Conservation (phyloP, 202 grass and related monocot genomes). For the Cymbopogon flexuosus region DNA sequence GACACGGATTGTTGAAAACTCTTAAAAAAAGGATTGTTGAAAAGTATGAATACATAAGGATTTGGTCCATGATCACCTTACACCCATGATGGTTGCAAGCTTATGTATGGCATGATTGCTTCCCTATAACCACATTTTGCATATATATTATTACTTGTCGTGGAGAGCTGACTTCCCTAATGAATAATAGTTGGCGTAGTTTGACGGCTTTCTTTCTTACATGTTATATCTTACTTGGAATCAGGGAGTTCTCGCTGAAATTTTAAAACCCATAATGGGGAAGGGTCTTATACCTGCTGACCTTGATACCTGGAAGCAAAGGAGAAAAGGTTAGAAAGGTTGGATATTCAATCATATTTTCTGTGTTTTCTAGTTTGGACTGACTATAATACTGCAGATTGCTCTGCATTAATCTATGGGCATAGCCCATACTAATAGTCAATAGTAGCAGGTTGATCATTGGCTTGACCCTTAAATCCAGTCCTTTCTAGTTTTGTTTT, state of each 20-base stretch:
- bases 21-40: not conserved
- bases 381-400: conserved; percentile 13
- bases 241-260: conserved; percentile 90
- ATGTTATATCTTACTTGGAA: conserved; percentile 17
- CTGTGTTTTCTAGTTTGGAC: not conserved
- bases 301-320: conserved; percentile 91
- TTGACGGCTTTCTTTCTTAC: conserved; percentile 30
- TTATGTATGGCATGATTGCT: not conserved
- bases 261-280: conserved; percentile 95
- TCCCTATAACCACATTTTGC: not conserved
- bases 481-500: not conserved
- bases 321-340: conserved; percentile 89
- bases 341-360: conserved; percentile 32
- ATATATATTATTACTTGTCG: not conserved
- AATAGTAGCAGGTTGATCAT: not conserved
- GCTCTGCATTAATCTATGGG: not conserved
- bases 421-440: not conserved
- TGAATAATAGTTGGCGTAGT: not conserved
- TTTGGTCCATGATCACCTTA: not conserved
- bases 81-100: not conserved
- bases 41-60: not conserved
- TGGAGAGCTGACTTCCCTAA: not conserved
- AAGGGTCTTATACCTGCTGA: conserved; percentile 96
- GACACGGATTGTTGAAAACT: not conserved
- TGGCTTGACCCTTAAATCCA: not conserved